These are phyloP conservation scores for Lojkania enalia DNA, from an alignment of 2,329 filamentous ascomycete species.

Conservation along the genomic window DNA sequence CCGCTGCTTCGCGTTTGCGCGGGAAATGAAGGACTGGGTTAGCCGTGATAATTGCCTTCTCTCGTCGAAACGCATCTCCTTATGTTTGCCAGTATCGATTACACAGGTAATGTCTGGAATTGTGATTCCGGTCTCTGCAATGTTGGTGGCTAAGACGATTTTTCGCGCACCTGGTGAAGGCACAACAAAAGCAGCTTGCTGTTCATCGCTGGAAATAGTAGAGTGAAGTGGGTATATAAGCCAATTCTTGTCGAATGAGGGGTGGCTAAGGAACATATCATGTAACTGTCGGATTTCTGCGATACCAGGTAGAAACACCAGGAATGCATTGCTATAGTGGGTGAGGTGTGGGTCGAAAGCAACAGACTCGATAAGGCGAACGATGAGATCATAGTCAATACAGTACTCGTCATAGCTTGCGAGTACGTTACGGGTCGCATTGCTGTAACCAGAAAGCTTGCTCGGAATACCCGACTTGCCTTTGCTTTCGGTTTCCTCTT, in stretches of 20 bases:
- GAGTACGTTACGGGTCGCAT: slow-evolving; percentile 73
- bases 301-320: slow-evolving; percentile 95
- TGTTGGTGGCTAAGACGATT: slow-evolving; percentile 96
- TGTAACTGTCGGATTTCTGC: slow-evolving; percentile 89
- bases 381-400: slow-evolving; percentile 85
- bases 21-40: slow-evolving; percentile 92
- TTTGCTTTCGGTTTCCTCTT: slow-evolving; percentile 48
- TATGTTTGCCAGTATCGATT: slow-evolving; percentile 94
- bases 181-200: slow-evolving; percentile 87
- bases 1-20: slow-evolving; percentile 93
- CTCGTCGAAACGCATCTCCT: slow-evolving; percentile 97
- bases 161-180: slow-evolving; percentile 83
- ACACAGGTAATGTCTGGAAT: slow-evolving; percentile 98
- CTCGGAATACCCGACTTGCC: slow-evolving; percentile 63
- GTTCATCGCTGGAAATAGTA: slow-evolving; percentile 92
- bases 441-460: slow-evolving; percentile 72
- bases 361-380: slow-evolving; percentile 76
- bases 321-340: slow-evolving; percentile 81
- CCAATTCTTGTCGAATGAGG: slow-evolving; percentile 76
- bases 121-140: slow-evolving; percentile 97
- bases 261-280: slow-evolving; percentile 78
- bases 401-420: slow-evolving; percentile 84
- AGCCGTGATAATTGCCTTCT: slow-evolving; percentile 85
- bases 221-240: slow-evolving; percentile 89
- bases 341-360: slow-evolving; percentile 68